Conservation (phyloP, 2,329 filamentous ascomycete genomes). For the Ramichloridium luteum region DNA sequence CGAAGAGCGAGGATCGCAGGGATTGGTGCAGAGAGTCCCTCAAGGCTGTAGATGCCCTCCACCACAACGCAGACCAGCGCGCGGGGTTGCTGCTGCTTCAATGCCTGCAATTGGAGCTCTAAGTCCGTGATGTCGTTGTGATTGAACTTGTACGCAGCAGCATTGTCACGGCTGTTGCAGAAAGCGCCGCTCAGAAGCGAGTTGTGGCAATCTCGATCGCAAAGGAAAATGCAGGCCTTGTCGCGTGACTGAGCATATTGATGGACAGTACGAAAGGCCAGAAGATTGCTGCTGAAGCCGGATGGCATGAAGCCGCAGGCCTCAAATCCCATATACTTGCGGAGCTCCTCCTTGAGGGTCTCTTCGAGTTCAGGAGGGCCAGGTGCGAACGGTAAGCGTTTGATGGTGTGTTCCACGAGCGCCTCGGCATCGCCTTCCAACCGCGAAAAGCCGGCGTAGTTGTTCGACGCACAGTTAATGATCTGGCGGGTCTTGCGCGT, state of each 20-base stretch:
- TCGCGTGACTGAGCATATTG: background rate
- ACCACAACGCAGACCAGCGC: conserved; percentile 3
- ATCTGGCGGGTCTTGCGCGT: background rate
- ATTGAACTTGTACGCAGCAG: conserved; percentile 1
- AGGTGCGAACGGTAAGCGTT: background rate
- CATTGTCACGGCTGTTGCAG: too few relatives aligned
- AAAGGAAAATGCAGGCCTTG: background rate
- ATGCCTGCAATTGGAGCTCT: background rate
- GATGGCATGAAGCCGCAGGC: conserved; percentile 1
- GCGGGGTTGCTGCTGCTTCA: background rate
- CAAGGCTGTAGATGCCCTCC: conserved; percentile 5
- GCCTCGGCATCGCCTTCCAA: background rate
- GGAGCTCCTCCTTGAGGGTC: background rate
- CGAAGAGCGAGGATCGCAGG: background rate
- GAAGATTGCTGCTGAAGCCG: conserved; percentile 1
- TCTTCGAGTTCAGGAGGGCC: conserved; percentile 1
- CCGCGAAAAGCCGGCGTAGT: conserved; percentile 1
- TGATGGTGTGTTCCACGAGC: background rate
- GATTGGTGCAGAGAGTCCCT: conserved; percentile 2
- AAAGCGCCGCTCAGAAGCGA: conserved; percentile 2
- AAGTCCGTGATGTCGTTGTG: conserved; percentile 4
- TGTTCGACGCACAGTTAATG: background rate
- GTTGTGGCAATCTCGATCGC: too few relatives aligned
- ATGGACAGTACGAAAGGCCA: background rate
- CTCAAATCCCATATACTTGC: background rate